phyloP scores from a whole-genome alignment of 2,329 filamentous ascomycete species.

The Paramyrothecium sp. region DNA sequence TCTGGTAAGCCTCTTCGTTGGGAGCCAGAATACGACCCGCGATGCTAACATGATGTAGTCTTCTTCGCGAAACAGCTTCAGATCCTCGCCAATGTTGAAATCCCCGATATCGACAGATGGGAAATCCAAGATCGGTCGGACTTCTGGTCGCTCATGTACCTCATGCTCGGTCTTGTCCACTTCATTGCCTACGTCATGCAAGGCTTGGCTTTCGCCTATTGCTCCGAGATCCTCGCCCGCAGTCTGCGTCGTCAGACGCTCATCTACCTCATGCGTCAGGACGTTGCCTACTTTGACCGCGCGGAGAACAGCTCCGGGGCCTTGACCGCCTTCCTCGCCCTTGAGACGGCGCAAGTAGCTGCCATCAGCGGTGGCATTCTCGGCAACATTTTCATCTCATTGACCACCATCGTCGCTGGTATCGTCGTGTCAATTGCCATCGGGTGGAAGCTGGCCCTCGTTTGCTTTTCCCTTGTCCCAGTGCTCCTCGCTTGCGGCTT shows the following conservation, averaged over 20 bases:
- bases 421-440: not conserved
- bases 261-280: constrained; percentile 25
- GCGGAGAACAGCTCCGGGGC: constrained; percentile 16
- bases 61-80: no score
- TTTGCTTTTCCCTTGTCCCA: not conserved
- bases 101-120: no score
- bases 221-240: constrained; percentile 12
- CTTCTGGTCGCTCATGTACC: constrained; percentile 47
- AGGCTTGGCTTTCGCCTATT: constrained; percentile 15
- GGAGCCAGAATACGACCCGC: no score
- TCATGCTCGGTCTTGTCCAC: constrained; percentile 37
- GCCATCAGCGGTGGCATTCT: constrained; percentile 10
- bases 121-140: no score
- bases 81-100: no score
- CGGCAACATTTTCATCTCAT: constrained; percentile 5
- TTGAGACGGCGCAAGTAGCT: constrained; percentile 5
- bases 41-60: no score
- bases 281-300: constrained; percentile 33
- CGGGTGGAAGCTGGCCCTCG: not conserved
- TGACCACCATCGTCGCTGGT: constrained; percentile 5
- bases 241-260: constrained; percentile 5
- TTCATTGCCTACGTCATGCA: constrained; percentile 28
- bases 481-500: not conserved
- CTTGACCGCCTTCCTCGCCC: constrained; percentile 18
- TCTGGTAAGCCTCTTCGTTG: no score